phyloP scores from a whole-genome alignment of 495 filamentous ascomycete species.

The Delitschia confertaspora region DNA sequence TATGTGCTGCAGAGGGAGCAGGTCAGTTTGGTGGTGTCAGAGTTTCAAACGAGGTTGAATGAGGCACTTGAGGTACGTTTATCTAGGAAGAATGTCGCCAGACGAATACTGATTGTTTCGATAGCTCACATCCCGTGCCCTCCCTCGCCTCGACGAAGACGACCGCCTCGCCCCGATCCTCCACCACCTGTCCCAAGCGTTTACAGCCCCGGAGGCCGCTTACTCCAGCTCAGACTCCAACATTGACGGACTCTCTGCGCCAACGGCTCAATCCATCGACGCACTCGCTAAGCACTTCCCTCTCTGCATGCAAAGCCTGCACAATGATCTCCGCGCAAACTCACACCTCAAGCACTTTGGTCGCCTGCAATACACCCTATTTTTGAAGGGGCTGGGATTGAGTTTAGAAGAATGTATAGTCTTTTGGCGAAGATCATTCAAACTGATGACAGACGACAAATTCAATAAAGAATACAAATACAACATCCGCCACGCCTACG shows the following conservation, averaged over 20 bases:
- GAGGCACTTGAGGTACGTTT: constrained; percentile 63
- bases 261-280: constrained; percentile 60
- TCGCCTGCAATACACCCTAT: constrained; percentile 90
- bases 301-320: constrained; percentile 85
- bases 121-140: constrained; percentile 74
- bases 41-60: constrained; percentile 72
- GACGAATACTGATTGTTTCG: not conserved
- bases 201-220: constrained; percentile 76
- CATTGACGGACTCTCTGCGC: constrained; percentile 56
- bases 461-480: constrained; percentile 97
- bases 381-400: constrained; percentile 94
- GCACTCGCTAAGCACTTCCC: constrained; percentile 80
- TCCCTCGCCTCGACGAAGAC: constrained; percentile 92
- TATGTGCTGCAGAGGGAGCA: constrained; percentile 87
- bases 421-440: constrained; percentile 87
- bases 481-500: constrained; percentile 88
- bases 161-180: constrained; percentile 91
- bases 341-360: constrained; percentile 88
- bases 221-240: constrained; percentile 58
- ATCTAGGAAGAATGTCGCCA: not conserved
- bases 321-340: constrained; percentile 72
- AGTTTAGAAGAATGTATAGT: constrained; percentile 83
- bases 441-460: constrained; percentile 73
- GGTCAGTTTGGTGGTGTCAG: constrained; percentile 74
- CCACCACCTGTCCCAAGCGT: constrained; percentile 83